Conservation (phyloP, 2,329 filamentous ascomycete species). For the Mycosphaerella sp. region DNA sequence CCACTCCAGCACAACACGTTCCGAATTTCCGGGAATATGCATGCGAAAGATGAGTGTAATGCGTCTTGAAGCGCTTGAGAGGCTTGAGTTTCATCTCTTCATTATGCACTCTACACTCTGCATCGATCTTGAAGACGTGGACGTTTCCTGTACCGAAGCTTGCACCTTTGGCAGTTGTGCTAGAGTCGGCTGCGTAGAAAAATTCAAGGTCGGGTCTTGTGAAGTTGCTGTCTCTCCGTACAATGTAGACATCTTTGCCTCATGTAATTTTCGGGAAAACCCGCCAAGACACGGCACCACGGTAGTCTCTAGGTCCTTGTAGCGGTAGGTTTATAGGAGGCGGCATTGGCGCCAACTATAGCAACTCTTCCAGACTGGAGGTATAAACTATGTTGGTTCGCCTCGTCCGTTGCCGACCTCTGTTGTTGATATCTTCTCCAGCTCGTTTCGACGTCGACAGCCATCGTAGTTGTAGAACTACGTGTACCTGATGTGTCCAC, state of each 20-base stretch:
- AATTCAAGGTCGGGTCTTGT: slow-evolving; percentile 11
- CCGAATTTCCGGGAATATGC: background rate
- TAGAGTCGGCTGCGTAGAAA: background rate
- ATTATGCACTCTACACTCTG: slow-evolving; percentile 3
- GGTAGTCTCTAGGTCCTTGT: background rate
- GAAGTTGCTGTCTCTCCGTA: slow-evolving; percentile 2
- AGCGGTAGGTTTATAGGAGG: background rate
- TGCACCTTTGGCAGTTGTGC: background rate
- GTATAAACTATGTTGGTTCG: background rate
- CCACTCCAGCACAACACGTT: slow-evolving; percentile 6
- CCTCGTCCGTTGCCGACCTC: background rate
- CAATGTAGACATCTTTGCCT: background rate
- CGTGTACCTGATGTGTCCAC: background rate
- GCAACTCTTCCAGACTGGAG: too few relatives aligned
- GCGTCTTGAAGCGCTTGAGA: slow-evolving; percentile 6
- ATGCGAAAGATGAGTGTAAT: slow-evolving; percentile 9
- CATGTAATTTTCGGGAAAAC: slow-evolving; percentile 5
- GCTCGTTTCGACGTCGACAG: background rate
- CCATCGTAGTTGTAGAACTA: too few relatives aligned
- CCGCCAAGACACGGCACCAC: background rate
- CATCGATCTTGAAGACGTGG: slow-evolving; percentile 10
- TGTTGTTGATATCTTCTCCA: background rate
- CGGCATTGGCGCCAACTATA: background rate
- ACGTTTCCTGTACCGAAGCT: slow-evolving; percentile 7
- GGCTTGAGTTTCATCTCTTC: slow-evolving; percentile 4